Base-by-base conservation (phyloP, 139 green algal species). In the Chlamydomonas urium region DNA sequence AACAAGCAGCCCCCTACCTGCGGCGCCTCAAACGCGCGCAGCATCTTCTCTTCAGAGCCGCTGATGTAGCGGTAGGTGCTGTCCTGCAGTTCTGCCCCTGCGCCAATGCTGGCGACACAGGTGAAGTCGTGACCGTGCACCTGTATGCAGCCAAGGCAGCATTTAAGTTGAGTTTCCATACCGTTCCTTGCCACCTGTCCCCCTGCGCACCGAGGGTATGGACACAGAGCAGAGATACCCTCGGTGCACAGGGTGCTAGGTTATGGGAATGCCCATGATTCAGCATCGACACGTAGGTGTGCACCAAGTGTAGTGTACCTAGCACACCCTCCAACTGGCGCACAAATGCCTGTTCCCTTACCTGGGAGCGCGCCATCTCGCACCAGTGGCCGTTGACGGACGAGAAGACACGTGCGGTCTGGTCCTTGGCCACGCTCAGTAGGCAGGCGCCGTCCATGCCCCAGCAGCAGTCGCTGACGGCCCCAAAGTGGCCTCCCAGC, bases 101-200 rank as follows among this genome's bases (percentile, higher is more conserved):
- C 65, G 14, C 42, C 14, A 14, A 93, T 58, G 29, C 58, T 35
- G 0, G 93, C 85, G 0, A 95, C 24, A 57, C 87, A 89, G 57
- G 60, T 84, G 60, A 99, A 95, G 78, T 97, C 92, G 74, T 99
- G 95, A 21, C 95, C 95, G 79, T 99, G 95, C 37, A 98, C 84
- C 90, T 97, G 4, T 29, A 56, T 35, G 24, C 67, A 72, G 35
- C 65, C n/a, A n/a, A n/a, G n/a, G n/a, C n/a, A n/a, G n/a, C n/a
- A n/a, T n/a, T n/a, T n/a, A n/a, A n/a, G n/a, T n/a, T n/a, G n/a
- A n/a, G n/a, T n/a, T n/a, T n/a, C n/a, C n/a, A n/a, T n/a, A n/a
- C n/a, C n/a, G n/a, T n/a, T n/a, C n/a, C n/a, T n/a, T n/a, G n/a
- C 38, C n/a, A n/a, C n/a, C n/a, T n/a, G n/a, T n/a, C n/a, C n/a